Evolutionary conservation across 805 yeast genomes (phyloP), one percentile per base, ranked within the genome.

Genomic region (Metschnikowia arizonensis): DNA sequence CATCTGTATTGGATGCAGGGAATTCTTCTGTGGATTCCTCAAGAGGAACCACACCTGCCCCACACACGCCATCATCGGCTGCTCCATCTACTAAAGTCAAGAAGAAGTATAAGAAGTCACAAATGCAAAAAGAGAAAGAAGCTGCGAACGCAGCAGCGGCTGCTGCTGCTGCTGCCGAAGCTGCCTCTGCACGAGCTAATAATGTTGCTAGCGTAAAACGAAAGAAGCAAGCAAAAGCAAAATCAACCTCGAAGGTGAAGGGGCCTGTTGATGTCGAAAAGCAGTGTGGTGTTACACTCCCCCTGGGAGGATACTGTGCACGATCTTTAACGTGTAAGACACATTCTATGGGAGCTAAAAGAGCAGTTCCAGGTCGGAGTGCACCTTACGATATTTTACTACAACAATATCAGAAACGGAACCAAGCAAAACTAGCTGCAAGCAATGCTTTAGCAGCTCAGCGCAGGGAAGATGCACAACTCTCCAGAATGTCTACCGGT

Each of bases 331-430:
- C 99, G 0, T 93, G 99, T 74, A 93, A 93, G 62, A 89, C 97
- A 0, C 99, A 93, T 65, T 88, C 98, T 1, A 90, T 93, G 97
- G 97, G 97, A 28, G 96, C 97, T 23, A 93, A 93, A 59, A 78
- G 99, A 56, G 90, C 96, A 0, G 99, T 93, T 17, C 82, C 80
- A 14, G 99, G 99, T 9, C 77, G 99, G 56, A 82, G 95, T 29
- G 90, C 93, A 6, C 89, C 97, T 0, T 93, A 89, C 66, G 99
- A 93, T 63, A 82, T 81, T 24, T 70, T 93, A 43, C 71, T 93
- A 45, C 88, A 90, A 17, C 90, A 88, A 14, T 90, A 91, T 60
- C 99, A 93, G 68, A 82, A 89, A 56, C 80, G 88, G 56, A 91
- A 91, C 61, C 97, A 93, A 64, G 91, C 95, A 30, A 89, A 88